Evolutionary conservation across 495 filamentous ascomycete species (phyloP).

Genomic region (Hyaloscypha finlandica): DNA sequence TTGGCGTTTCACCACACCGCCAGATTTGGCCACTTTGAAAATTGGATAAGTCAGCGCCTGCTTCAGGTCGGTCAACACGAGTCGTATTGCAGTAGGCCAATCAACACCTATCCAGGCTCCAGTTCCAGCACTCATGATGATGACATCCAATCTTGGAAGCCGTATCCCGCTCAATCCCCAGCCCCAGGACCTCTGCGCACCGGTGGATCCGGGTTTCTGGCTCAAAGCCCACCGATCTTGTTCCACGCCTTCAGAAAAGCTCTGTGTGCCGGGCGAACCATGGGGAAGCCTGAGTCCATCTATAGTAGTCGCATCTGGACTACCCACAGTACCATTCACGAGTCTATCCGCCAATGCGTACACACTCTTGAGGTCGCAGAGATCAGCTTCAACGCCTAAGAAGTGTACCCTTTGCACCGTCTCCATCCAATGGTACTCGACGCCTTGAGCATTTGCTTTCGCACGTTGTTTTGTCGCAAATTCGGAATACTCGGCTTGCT

Average conservation of each 20-base stretch:
- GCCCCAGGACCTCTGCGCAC: conserved; percentile 28
- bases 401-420: conserved; percentile 53
- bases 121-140: conserved; percentile 86
- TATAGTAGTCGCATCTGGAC: conserved; percentile 45
- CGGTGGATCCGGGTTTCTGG: conserved; percentile 25
- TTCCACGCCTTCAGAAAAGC: conserved; percentile 24
- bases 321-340: conserved; percentile 46
- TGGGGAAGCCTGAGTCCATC: conserved; percentile 35
- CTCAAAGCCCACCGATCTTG: conserved; percentile 32
- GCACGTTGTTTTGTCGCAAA: conserved; percentile 30
- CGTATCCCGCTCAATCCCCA: conserved; percentile 38
- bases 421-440: conserved; percentile 44
- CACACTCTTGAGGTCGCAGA: conserved; percentile 54
- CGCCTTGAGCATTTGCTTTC: conserved; percentile 40
- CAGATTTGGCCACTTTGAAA: conserved; percentile 67
- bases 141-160: conserved; percentile 72
- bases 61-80: conserved; percentile 63
- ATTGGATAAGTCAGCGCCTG: conserved; percentile 74
- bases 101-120: conserved; percentile 83
- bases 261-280: conserved; percentile 38
- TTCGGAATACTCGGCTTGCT: conserved; percentile 32
- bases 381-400: conserved; percentile 56
- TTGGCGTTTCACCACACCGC: conserved; percentile 46
- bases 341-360: conserved; percentile 47
- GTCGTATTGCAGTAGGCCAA: conserved; percentile 64